Base-by-base conservation (phyloP, 257 asterid genomes). In the Nicotiana benthamiana region DNA sequence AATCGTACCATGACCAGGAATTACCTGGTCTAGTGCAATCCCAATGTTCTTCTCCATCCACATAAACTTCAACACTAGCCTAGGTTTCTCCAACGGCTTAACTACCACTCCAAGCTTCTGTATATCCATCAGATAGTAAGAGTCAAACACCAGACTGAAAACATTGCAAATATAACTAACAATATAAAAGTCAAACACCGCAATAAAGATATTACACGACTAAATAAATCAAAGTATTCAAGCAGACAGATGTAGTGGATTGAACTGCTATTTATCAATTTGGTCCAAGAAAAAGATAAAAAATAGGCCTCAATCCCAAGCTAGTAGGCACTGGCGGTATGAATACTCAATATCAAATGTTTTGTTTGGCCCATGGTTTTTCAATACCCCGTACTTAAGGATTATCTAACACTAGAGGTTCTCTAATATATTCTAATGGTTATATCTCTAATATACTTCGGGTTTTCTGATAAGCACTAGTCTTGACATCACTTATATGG, bases 1-100 rank as follows among this genome's bases (percentile, higher is more conserved):
- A 79, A 87, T 85, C 27, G 90, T 83, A 48, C 90, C 90, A 54
- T 87, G 77, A 28, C 88, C 90, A 27, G 88, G 88, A 24, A 85
- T 85, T 83, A 81, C 85, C 67, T 87, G 90, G 87, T 87, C 90
- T n/a, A 87, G 75, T 15, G 88, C 79, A 77, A 87, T 83, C 72
- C 90, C 90, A 16, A 87, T 85, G 53, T 87, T 87, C 85, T 87
- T 87, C 77, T 87, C 84, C 90, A 85, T 81, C 90, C 90, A 87
- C 32, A 85, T 75, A 80, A 87, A 87, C 87, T 87, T 87, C 76
- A 87, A 75, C 9, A 87, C 90, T 64, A 87, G 64, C 81, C 90
- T 83, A 36, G 85, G 86, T 70, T 87, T 87, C 84, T 84, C 85
- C 86, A 83, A 53, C 65, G 90, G 88, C 84, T 87, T 87, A 81